Percentiles rank a stretch among this genome's conserved stretches.
phyloP scores from a whole-genome alignment of 75 land plant genomes.

The Cupressus sempervirens region DNA sequence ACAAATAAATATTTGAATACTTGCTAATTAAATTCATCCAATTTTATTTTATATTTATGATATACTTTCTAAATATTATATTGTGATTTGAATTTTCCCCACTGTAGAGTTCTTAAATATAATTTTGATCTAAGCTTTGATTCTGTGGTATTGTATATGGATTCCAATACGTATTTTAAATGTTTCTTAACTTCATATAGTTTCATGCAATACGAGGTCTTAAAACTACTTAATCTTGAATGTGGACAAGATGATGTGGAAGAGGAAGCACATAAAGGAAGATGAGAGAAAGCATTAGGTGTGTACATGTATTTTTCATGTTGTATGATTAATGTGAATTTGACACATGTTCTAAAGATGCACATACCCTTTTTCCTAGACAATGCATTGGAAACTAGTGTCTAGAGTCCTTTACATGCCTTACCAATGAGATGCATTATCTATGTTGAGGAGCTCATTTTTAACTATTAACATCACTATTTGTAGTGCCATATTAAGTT shows the following conservation, averaged over 20 bases:
- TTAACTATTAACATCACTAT: no score
- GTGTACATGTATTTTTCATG: not conserved
- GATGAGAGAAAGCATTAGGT: conserved; percentile 84
- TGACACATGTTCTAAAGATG: no score
- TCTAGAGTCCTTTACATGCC: no score
- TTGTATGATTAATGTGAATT: not conserved
- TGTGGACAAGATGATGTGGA: conserved; percentile 95
- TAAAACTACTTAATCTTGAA: conserved; percentile 96
- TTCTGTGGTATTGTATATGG: not conserved
- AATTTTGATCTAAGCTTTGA: not conserved
- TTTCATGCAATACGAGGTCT: conserved; percentile 74
- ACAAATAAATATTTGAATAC: not conserved
- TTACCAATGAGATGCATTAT: no score
- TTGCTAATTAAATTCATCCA: not conserved
- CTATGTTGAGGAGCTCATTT: no score
- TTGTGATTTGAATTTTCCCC: not conserved
- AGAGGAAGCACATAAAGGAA: conserved; percentile 85
- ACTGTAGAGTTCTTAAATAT: not conserved
- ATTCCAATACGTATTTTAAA: not conserved
- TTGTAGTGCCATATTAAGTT: no score
- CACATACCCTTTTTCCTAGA: no score
- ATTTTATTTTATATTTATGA: not conserved
- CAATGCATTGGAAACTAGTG: no score
- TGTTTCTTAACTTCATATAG: conserved; percentile 15
- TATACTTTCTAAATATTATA: not conserved